Evolutionary conservation across 179 eudicot genomes (phyloP), one percentile per base, ranked within the genome.

Genomic region (Amaranthus tricolor): DNA sequence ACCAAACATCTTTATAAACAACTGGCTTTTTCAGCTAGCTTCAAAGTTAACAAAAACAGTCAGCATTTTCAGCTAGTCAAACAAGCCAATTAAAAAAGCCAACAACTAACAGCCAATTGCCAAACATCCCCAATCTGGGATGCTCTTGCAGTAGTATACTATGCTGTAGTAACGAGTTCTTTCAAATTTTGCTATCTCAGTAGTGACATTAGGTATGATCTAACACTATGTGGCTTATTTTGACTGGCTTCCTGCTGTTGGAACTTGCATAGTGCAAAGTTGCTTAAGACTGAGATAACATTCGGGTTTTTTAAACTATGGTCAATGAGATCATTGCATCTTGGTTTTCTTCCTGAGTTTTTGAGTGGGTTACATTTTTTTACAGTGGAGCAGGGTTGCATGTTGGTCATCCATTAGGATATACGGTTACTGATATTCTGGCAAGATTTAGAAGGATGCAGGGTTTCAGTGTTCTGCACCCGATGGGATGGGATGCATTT

Each of bases 401-500:
- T 78, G 99, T 96, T 63, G 99, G 99, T 44, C 99, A 96, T 87
- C 99, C 99, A 67, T 98, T 96, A 63, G 99, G 99, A 77, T 93
- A 93, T 73, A 93, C 99, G 15, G 99, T 98, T 56, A 96, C 99
- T 1, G 99, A 96, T 78, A 96, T 96, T 82, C 94, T 96, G 79
- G 99, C 98, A 75, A 89, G 99, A 84, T 90, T 83, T 73, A 96
- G 86, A 80, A 90, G 99, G 58, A 96, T 96, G 99, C 90, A 88
- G 77, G 99, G 99, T 62, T 96, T 83, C 85, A 96, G 93, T 86
- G 99, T 96, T 75, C 80, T 96, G 79, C 99, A 96, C 64, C 99
- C 99, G 11, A 96, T 93, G 97, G 99, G 99, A 73, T 96, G 99
- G 99, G 99, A 96, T 86, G 99, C 99, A 52, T 96, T 96, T 83